Evolutionary conservation across 2,329 filamentous ascomycete species (phyloP).

Genomic region (Arthroderma sp.): DNA sequence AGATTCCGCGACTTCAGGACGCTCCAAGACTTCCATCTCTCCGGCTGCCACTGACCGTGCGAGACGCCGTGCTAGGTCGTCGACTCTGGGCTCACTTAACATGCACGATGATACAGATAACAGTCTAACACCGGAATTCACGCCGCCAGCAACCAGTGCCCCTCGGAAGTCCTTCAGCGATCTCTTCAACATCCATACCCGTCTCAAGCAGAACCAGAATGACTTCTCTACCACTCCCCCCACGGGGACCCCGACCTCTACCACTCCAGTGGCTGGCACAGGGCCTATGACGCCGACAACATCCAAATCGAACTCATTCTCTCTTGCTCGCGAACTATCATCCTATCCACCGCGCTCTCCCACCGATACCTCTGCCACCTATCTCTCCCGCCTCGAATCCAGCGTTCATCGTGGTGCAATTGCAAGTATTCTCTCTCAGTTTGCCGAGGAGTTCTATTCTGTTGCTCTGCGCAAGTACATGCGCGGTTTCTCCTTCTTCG

Average conservation of each 20-base stretch:
- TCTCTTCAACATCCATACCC: constrained; percentile 60
- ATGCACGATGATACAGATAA: constrained; percentile 52
- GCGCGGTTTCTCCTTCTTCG: constrained; percentile 88
- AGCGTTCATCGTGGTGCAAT: constrained; percentile 69
- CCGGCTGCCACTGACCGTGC: constrained; percentile 45
- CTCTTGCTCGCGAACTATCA: constrained; percentile 56
- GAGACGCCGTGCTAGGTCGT: constrained; percentile 61
- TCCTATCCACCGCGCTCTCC: constrained; percentile 60
- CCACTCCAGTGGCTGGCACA: constrained; percentile 19
- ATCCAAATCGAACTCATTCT: constrained; percentile 75
- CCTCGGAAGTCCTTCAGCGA: constrained; percentile 90
- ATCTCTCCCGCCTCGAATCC: constrained; percentile 72
- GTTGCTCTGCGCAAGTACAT: constrained; percentile 88
- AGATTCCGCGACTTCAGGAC: constrained; percentile 52
- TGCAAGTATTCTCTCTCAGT: constrained; percentile 73
- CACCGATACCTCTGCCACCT: constrained; percentile 80
- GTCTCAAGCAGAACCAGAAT: constrained; percentile 73
- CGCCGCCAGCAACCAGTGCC: constrained; percentile 57
- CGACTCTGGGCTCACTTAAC: constrained; percentile 74
- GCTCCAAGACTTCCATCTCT: constrained; percentile 51
- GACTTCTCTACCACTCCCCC: constrained; percentile 36
- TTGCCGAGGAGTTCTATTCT: constrained; percentile 69
- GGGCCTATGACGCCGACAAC: constrained; percentile 48
- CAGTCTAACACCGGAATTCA: neutral
- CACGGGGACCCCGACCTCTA: constrained; percentile 44